Percentiles rank a stretch among this genome's conserved stretches.
Conservation (phyloP, 805 yeast species). For the Candida easanensis region DNA sequence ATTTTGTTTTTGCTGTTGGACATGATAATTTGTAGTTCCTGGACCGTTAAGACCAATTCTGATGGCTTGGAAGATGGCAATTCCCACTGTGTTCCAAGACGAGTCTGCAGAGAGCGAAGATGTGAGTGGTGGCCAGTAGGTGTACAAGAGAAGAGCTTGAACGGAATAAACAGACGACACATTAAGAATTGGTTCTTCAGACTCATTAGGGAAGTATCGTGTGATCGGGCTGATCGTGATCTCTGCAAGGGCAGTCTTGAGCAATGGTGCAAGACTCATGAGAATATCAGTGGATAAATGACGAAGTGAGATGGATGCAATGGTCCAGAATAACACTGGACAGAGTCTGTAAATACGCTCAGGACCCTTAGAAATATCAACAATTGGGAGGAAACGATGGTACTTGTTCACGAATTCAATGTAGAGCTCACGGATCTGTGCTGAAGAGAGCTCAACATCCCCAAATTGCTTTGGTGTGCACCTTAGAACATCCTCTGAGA, state of each 20-base stretch:
- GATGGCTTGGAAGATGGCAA: constrained; percentile 89
- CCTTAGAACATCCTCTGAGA: constrained; percentile 36
- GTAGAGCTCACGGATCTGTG: constrained; percentile 60
- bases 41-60: constrained; percentile 89
- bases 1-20: constrained; percentile 35
- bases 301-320: constrained; percentile 80
- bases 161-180: constrained; percentile 92
- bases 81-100: constrained; percentile 92
- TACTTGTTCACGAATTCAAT: constrained; percentile 71
- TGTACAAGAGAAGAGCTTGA: constrained; percentile 84
- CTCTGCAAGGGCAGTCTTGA: constrained; percentile 79
- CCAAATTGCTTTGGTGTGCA: constrained; percentile 75
- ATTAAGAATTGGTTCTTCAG: constrained; percentile 78
- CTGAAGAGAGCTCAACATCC: constrained; percentile 57
- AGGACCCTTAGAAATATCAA: constrained; percentile 78
- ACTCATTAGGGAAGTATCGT: constrained; percentile 73
- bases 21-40: constrained; percentile 45
- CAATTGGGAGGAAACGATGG: constrained; percentile 85
- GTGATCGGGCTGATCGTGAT: constrained; percentile 89
- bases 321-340: constrained; percentile 92
- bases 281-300: constrained; percentile 48
- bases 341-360: constrained; percentile 76
- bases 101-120: constrained; percentile 94
- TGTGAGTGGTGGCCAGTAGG: constrained; percentile 95
- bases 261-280: constrained; percentile 59